Evolutionary conservation across 1,139 yeast genomes (phyloP).

Genomic region (Diutina neorugosa): DNA sequence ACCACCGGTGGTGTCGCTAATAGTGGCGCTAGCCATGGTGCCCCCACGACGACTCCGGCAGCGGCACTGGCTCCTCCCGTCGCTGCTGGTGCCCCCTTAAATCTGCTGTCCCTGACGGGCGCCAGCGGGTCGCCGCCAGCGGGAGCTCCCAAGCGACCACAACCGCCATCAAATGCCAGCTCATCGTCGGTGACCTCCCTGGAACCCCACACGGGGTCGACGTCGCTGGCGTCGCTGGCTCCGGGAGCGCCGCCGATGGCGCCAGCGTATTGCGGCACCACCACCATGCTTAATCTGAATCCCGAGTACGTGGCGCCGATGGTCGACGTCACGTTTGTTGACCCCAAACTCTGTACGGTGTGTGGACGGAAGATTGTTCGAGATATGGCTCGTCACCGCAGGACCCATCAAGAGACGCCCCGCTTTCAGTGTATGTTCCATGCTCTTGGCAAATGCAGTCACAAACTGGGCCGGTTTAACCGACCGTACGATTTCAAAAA

Average conservation of each 20-base stretch:
- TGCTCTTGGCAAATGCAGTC: slow-evolving; percentile 43
- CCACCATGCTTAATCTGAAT: slow-evolving; percentile 1
- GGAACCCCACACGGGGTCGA: neutral
- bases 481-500: slow-evolving; percentile 62
- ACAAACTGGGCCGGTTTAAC: slow-evolving; percentile 46
- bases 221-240: neutral
- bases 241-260: neutral
- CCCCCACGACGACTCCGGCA: no score
- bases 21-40: no score
- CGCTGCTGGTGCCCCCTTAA: no score
- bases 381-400: slow-evolving; percentile 52
- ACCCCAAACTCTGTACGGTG: slow-evolving; percentile 28
- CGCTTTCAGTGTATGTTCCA: slow-evolving; percentile 45
- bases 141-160: neutral
- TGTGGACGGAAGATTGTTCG: slow-evolving; percentile 48
- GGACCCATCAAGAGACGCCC: slow-evolving; percentile 49
- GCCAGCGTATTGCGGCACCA: neutral
- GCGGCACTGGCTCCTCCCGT: no score
- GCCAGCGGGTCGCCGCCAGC: neutral
- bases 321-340: slow-evolving; percentile 15
- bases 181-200: neutral
- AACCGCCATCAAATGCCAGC: neutral
- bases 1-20: no score
- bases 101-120: neutral
- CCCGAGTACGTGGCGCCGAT: neutral